Percentiles rank a stretch among this genome's conserved stretches.
phyloP scores from a whole-genome alignment of 352 stramenopile species.

The Phytophthora meadii region DNA sequence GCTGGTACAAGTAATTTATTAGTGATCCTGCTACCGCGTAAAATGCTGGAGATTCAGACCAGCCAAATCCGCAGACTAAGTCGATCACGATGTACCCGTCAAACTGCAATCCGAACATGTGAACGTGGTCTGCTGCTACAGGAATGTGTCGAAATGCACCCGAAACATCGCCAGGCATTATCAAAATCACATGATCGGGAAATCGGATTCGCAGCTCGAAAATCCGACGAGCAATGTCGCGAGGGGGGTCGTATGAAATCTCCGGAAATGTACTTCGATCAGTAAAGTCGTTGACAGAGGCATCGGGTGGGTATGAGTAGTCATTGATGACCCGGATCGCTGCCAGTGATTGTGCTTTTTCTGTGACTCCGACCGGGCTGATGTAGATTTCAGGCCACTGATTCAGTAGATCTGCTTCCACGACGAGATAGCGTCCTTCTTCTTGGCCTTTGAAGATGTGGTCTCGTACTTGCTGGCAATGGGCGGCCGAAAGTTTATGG shows the following conservation, averaged over 20 bases:
- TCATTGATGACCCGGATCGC: slow-evolving; percentile 1
- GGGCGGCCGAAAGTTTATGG: too few species aligned
- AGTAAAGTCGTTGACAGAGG: neutral
- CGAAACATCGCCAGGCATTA: neutral
- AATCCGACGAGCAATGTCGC: neutral
- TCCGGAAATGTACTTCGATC: neutral
- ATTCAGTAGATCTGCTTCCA: neutral
- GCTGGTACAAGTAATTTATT: slow-evolving; percentile 10
- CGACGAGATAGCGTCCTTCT: neutral
- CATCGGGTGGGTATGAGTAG: neutral
- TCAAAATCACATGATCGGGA: neutral
- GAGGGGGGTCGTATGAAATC: neutral
- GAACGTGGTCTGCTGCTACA: neutral
- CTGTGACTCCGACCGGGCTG: neutral
- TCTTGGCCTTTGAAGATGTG: neutral
- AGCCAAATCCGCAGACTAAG: slow-evolving; percentile 2
- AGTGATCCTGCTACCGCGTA: slow-evolving; percentile 9
- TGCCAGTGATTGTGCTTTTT: neutral
- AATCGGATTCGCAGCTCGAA: neutral
- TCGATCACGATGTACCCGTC: slow-evolving; percentile 10
- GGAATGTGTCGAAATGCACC: slow-evolving; percentile 2
- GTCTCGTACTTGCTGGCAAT: neutral
- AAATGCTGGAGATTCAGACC: slow-evolving; percentile 1
- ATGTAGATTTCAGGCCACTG: neutral
- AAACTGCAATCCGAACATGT: slow-evolving; percentile 27